These are phyloP conservation scores for Stagonosporopsis cucurbitacearum DNA, from an alignment of 2,329 filamentous ascomycete species.

Conservation along the genomic window DNA sequence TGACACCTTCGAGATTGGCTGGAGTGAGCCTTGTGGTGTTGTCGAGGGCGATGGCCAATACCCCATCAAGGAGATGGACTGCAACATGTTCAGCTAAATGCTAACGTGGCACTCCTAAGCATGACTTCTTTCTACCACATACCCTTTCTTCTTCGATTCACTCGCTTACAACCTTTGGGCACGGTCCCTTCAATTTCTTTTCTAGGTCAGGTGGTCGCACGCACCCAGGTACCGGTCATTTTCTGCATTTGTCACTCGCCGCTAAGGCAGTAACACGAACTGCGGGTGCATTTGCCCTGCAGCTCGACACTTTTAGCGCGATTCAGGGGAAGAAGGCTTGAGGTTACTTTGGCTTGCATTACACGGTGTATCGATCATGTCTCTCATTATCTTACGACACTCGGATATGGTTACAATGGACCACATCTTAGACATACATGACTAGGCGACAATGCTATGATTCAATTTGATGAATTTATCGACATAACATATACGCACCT, in stretches of 20 bases:
- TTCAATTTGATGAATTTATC: not conserved
- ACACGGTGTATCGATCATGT: not conserved
- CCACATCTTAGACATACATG: conserved; percentile 1
- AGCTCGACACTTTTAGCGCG: conserved; percentile 6
- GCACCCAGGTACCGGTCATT: conserved; percentile 15
- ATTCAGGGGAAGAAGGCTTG: conserved; percentile 10
- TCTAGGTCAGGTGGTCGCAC: conserved; percentile 18
- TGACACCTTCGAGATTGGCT: conserved; percentile 51
- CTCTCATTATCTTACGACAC: conserved; percentile 1
- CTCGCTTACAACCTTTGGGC: conserved; percentile 11
- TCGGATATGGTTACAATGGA: not conserved
- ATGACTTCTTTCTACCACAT: conserved; percentile 9
- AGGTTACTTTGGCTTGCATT: not conserved
- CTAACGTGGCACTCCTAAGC: not conserved
- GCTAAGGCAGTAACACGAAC: conserved; percentile 9
- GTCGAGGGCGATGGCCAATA: conserved; percentile 54
- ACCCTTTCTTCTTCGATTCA: conserved; percentile 6
- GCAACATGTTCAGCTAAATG: conserved; percentile 33
- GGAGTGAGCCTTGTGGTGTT: conserved; percentile 47
- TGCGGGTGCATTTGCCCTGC: conserved; percentile 5
- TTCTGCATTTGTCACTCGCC: conserved; percentile 15
- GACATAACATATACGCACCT: conserved; percentile 4
- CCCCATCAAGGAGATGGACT: conserved; percentile 49
- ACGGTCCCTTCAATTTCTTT: conserved; percentile 12
- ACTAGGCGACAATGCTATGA: conserved; percentile 10